These are phyloP conservation scores for Saccharum officinarum DNA, from an alignment of 176 grass and related monocot species.

Conservation along the genomic window DNA sequence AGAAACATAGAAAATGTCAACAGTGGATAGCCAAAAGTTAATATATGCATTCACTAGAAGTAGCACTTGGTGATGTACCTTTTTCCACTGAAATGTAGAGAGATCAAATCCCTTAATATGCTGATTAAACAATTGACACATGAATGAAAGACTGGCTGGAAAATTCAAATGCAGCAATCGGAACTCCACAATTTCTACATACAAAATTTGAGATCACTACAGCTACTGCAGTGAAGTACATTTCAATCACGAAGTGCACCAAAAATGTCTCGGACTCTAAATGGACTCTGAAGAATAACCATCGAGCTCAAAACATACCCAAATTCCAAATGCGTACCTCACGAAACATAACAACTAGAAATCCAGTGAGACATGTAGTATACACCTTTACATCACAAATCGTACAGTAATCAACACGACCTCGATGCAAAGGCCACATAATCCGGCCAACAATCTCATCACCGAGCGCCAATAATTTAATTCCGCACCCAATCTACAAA, in stretches of 20 bases:
- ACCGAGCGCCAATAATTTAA: not conserved
- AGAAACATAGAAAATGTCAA: not conserved
- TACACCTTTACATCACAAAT: not conserved
- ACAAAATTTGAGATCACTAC: not conserved
- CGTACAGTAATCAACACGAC: not conserved
- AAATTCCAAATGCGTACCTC: not conserved
- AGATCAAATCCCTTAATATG: not conserved
- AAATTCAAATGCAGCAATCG: not conserved
- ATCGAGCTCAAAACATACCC: not conserved
- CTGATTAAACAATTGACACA: not conserved
- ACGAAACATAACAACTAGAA: not conserved
- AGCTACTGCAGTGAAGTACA: not conserved
- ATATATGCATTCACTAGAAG: not conserved
- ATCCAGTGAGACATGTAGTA: not conserved
- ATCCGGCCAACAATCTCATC: not conserved
- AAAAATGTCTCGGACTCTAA: not conserved
- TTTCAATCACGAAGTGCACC: not conserved
- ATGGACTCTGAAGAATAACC: not conserved
- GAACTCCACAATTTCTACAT: not conserved
- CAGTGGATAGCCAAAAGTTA: not conserved
- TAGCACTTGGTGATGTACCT: not conserved
- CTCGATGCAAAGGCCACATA: not conserved
- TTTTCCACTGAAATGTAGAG: not conserved
- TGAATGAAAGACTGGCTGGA: not conserved
- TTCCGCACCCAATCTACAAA: slow-evolving; percentile 30